These are phyloP conservation scores for Aspergillus brunneoviolaceus DNA, from an alignment of 2,329 filamentous ascomycete species.

Conservation along the genomic window DNA sequence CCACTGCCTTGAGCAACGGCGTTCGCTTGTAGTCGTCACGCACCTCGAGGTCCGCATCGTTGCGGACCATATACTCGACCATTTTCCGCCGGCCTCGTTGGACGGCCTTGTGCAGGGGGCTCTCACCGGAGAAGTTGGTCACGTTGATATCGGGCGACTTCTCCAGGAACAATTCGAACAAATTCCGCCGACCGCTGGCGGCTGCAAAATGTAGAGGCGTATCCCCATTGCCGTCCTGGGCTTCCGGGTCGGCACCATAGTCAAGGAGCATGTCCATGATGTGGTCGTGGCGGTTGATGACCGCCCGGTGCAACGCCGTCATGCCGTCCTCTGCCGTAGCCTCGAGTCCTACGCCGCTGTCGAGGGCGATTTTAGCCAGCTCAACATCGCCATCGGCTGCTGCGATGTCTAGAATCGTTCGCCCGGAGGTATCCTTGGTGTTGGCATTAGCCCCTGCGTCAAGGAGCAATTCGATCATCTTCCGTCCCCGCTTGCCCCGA, in stretches of 20 bases:
- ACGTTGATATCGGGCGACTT: conserved; percentile 26
- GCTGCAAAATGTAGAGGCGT: conserved; percentile 25
- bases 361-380: conserved; percentile 17
- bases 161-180: conserved; percentile 24
- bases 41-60: conserved; percentile 25
- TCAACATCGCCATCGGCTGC: conserved; percentile 19
- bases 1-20: conserved; percentile 22
- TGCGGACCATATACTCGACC: conserved; percentile 28
- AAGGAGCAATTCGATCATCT: conserved; percentile 22
- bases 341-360: conserved; percentile 18
- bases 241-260: conserved; percentile 25
- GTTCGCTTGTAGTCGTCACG: conserved; percentile 25
- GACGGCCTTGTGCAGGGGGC: conserved; percentile 30
- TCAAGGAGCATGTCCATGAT: conserved; percentile 27
- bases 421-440: conserved; percentile 18
- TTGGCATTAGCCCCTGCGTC: conserved; percentile 27
- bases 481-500: conserved; percentile 17
- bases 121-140: conserved; percentile 28
- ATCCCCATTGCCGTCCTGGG: conserved; percentile 26
- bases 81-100: conserved; percentile 28
- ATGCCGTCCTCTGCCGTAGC: conserved; percentile 17
- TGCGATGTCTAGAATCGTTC: conserved; percentile 23
- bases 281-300: conserved; percentile 22
- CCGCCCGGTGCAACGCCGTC: conserved; percentile 24
- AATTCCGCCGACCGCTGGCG: conserved; percentile 14